phyloP scores from a whole-genome alignment of 495 filamentous ascomycete species.

The Xylaria castorea region DNA sequence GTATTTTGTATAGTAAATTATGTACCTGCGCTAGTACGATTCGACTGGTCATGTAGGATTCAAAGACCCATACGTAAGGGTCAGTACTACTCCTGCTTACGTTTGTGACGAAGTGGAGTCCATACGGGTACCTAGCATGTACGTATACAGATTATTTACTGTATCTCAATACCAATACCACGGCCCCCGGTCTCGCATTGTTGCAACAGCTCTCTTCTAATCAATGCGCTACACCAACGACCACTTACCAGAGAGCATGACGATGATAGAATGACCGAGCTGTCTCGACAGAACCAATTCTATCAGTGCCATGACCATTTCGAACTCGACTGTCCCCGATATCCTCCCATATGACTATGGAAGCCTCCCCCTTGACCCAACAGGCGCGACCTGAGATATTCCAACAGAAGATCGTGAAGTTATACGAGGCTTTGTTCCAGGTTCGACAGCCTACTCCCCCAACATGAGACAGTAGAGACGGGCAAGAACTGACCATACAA shows the following conservation, averaged over 20 bases:
- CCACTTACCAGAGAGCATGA: not conserved
- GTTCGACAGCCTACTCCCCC: slow-evolving; percentile 54
- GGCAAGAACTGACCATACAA: slow-evolving; percentile 38
- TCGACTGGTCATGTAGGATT: no score
- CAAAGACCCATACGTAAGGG: no score
- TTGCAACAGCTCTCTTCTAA: slow-evolving; percentile 1
- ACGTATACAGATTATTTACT: not conserved
- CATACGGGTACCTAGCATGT: no score
- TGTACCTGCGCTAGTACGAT: no score
- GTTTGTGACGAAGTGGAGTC: no score
- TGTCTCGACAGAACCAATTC: not conserved
- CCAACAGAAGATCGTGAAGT: slow-evolving; percentile 87
- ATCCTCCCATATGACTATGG: slow-evolving; percentile 62
- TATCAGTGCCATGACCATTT: slow-evolving; percentile 23
- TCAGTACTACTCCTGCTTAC: no score
- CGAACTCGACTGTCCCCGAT: not conserved
- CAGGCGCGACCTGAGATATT: slow-evolving; percentile 90
- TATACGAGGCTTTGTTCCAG: slow-evolving; percentile 88
- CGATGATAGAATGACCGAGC: slow-evolving; percentile 22
- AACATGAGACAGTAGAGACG: slow-evolving; percentile 26
- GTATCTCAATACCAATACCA: not conserved
- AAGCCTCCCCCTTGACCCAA: slow-evolving; percentile 90
- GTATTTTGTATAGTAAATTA: no score
- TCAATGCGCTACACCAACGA: slow-evolving; percentile 2
- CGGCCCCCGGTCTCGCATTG: not conserved